A percentile compares a stretch with the other conserved stretches of the same genome.
Conservation (phyloP, 148 eudicot species). For the Amaranthus cruentus region DNA sequence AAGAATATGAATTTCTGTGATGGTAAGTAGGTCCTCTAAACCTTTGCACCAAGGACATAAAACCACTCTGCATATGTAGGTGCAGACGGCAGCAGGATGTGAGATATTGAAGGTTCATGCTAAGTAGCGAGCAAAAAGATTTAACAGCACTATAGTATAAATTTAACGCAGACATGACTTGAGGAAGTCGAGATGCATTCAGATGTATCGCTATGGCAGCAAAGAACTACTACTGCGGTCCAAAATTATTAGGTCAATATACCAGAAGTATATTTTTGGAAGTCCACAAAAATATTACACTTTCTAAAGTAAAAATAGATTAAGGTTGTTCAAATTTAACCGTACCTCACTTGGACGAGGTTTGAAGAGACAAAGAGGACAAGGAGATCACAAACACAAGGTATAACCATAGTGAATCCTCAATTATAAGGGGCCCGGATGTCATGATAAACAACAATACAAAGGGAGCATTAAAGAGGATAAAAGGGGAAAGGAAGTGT, state of each 20-base stretch:
- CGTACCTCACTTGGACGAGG: no score
- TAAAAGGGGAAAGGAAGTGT: no score
- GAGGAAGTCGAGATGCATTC: background rate
- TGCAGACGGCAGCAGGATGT: background rate
- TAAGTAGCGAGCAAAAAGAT: background rate
- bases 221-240: no score
- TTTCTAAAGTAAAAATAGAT: no score
- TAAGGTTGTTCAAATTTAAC: no score
- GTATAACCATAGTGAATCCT: background rate
- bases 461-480: no score
- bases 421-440: no score
- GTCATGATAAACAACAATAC: no score
- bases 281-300: no score
- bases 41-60: conserved; percentile 50
- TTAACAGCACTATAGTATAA: no score
- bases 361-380: background rate
- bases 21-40: conserved; percentile 72
- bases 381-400: background rate
- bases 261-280: no score
- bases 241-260: no score
- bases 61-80: conserved; percentile 47
- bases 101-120: background rate
- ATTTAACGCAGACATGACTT: background rate
- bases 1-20: conserved; percentile 77
- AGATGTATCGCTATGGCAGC: background rate